These are phyloP conservation scores for Metschnikowia shivogae DNA, from an alignment of 805 yeast genomes.

Conservation along the genomic window DNA sequence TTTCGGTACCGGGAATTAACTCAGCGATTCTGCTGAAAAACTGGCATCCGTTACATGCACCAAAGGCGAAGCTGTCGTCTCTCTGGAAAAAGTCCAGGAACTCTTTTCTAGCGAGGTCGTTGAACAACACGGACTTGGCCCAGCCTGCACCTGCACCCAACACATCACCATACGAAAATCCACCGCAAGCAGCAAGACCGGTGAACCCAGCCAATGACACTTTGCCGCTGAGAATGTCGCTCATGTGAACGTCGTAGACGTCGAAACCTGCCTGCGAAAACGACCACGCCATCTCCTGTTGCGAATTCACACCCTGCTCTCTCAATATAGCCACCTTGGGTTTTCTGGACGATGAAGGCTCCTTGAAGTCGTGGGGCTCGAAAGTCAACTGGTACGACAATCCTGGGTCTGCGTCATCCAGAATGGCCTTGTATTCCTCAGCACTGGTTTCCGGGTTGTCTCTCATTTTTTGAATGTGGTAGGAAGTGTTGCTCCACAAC, in stretches of 20 bases:
- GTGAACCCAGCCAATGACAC: slow-evolving; percentile 74
- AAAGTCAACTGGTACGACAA: slow-evolving; percentile 74
- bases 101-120: slow-evolving; percentile 69
- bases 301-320: slow-evolving; percentile 98
- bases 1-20: slow-evolving; percentile 87
- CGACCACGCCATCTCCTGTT: slow-evolving; percentile 97
- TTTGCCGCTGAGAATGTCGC: slow-evolving; percentile 75
- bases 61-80: slow-evolving; percentile 90
- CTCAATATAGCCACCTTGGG: slow-evolving; percentile 95
- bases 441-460: slow-evolving; percentile 90
- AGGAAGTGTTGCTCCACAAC: slow-evolving; percentile 84
- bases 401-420: slow-evolving; percentile 88
- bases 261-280: slow-evolving; percentile 94
- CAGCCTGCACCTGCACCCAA: slow-evolving; percentile 98
- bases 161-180: slow-evolving; percentile 98
- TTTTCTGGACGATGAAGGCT: slow-evolving; percentile 34
- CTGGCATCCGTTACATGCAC: slow-evolving; percentile 99
- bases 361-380: slow-evolving; percentile 48
- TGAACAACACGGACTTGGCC: slow-evolving; percentile 94
- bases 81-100: slow-evolving; percentile 82
- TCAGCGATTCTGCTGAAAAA: slow-evolving; percentile 82
- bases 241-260: slow-evolving; percentile 94
- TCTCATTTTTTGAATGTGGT: slow-evolving; percentile 83
- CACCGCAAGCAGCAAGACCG: slow-evolving; percentile 98
- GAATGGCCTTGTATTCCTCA: slow-evolving; percentile 72